Evolutionary conservation across 2,329 filamentous ascomycete genomes (phyloP).

Genomic region (Phyllosticta capitalensis): DNA sequence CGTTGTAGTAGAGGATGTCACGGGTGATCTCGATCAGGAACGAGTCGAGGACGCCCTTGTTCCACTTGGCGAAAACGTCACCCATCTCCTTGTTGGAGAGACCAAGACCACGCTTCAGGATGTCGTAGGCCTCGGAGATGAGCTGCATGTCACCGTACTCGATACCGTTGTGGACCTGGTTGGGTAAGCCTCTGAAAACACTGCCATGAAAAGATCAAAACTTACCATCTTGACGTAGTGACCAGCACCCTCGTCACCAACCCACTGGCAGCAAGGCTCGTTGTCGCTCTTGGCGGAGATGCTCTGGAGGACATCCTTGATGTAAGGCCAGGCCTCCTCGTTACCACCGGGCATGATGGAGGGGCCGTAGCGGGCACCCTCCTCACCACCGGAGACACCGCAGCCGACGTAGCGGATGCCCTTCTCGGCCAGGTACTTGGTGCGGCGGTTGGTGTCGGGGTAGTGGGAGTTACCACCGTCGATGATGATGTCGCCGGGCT

Average conservation of each 20-base stretch:
- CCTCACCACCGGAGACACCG: constrained; percentile 98
- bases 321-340: constrained; percentile 76
- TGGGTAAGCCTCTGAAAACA: background rate
- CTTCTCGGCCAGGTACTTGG: constrained; percentile 76
- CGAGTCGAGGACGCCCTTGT: constrained; percentile 91
- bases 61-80: constrained; percentile 91
- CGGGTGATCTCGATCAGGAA: constrained; percentile 99
- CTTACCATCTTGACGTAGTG: constrained; percentile 99
- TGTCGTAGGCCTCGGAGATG: constrained; percentile 99
- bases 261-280: constrained; percentile 99
- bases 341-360: constrained; percentile 99
- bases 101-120: constrained; percentile 96
- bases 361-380: constrained; percentile 94
- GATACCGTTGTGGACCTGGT: constrained; percentile 84
- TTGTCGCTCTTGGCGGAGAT: constrained; percentile 96
- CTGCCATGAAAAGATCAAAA: background rate
- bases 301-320: constrained; percentile 98
- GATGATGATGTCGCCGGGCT: constrained; percentile 77
- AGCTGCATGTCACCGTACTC: constrained; percentile 99
- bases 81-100: constrained; percentile 89
- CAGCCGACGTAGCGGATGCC: constrained; percentile 91
- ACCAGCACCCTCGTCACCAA: constrained; percentile 97
- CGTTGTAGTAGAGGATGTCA: constrained; percentile 97
- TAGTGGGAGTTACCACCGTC: constrained; percentile 99
- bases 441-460: constrained; percentile 97